phyloP scores from a whole-genome alignment of 345 rosid species.

The Eucalyptus erythrocorys region DNA sequence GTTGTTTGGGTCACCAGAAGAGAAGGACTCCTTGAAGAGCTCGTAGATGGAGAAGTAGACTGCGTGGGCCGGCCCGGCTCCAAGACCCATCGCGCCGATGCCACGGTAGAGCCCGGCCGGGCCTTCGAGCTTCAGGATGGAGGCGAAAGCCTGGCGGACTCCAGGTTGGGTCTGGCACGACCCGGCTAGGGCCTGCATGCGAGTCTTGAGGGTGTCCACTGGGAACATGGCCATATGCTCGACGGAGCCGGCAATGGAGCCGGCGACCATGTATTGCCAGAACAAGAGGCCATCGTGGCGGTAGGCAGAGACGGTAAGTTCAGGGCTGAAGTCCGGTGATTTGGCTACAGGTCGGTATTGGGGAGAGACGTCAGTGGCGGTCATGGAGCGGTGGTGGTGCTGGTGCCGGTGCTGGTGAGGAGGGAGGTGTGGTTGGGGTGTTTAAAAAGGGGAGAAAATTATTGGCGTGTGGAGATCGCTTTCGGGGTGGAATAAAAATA shows the following conservation, averaged over 20 bases:
- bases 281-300: conserved; percentile 44
- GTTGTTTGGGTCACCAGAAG: conserved; percentile 54
- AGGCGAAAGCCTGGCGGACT: conserved; percentile 45
- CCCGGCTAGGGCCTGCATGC: conserved; percentile 76
- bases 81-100: conserved; percentile 94
- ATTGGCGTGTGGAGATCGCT: background rate
- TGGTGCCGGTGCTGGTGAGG: background rate
- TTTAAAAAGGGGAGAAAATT: background rate
- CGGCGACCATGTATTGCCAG: conserved; percentile 95
- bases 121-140: conserved; percentile 64
- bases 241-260: conserved; percentile 81
- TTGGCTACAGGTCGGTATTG: conserved; percentile 32
- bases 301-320: background rate
- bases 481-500: background rate
- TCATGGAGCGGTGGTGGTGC: background rate
- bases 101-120: conserved; percentile 73
- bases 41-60: conserved; percentile 92
- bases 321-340: background rate
- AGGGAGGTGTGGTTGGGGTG: background rate
- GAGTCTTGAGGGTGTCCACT: conserved; percentile 92
- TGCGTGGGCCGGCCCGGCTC: conserved; percentile 99
- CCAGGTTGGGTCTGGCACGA: conserved; percentile 34
- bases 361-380: conserved; percentile 44
- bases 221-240: conserved; percentile 99
- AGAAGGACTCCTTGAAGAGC: conserved; percentile 52